Evolutionary conservation across 495 filamentous ascomycete species (phyloP), one percentile per base, ranked within the genome.

Genomic region (Lepidopterella palustris): DNA sequence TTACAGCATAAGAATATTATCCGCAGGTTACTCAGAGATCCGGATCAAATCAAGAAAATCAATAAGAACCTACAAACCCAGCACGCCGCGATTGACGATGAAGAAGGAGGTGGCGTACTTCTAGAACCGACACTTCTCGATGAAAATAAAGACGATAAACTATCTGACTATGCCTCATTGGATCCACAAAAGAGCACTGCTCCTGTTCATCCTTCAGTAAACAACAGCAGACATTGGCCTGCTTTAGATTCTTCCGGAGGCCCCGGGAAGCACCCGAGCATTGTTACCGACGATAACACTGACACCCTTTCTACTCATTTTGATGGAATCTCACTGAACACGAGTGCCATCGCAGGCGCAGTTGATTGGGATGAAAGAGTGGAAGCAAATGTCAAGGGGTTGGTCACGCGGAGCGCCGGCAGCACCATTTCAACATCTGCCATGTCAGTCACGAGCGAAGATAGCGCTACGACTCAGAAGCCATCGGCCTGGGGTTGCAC

Each of bases 1-100:
- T 73, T 75, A 48, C 56, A 69, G n/a, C 73, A 74, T 35, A 77
- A 77, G 40, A 51, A 71, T 13, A 67, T 79, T 24, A 59, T 73
- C 53, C 70, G 65, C 28, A 26, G 61, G 63, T 61, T 71, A 9
- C 55, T 70, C 28, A 59, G 67, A 51, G 28, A 59, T 10, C 62
- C 47, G 50, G 55, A 58, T 39, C 26, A 23, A 1, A 26, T 59
- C 49, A 31, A n/a, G 26, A 49, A 24, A 23, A 59, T 23, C 32
- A 57, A 1, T 63, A 57, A 45, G 4, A 39, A 18, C 35, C 52
- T 45, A 56, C 55, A 42, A 49, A 56, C 28, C 27, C 42, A 1
- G 51, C 58, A 61, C 49, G 61, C 63, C 5, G 59, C 63, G 8
- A 5, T 18, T 0, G 60, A 65, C 18, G 50, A 61, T 3, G 66